Base-by-base conservation (phyloP, 2,329 filamentous ascomycete species). In the Blumeriella jaapii region DNA sequence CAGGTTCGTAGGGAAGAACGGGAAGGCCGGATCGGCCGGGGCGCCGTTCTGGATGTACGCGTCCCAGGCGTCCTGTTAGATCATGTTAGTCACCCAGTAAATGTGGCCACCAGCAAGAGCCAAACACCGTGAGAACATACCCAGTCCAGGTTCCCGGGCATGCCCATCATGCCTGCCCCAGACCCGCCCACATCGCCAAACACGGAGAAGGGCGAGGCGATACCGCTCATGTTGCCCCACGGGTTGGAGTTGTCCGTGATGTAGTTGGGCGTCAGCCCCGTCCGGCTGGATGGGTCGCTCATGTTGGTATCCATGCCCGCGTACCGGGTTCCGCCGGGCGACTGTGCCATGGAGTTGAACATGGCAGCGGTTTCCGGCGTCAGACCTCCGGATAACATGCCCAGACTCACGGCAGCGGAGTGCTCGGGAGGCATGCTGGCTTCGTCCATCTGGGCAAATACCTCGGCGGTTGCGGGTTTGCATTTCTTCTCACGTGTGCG, bases 331-430 rank as follows among this genome's bases (percentile, higher is more conserved):
- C 40, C 42, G 7, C 46, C 44, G 9, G 42, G 52, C 47, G 58
- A 54, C 17, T 58, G 58, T 10, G 54, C 55, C 42, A 57, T 40
- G 45, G 52, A 29, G 47, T 55, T 54, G 32, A 57, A 58, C 29
- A 56, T 45, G 5, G 51, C 48, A 9, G 53, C 48, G 9, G 55
- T 49, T 31, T 63, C 65, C 1, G 72, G 67, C 10, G 68, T 64
- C 14, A 67, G 63, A 4, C 76, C 76, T 23, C 69, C 71, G 35
- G 74, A 78, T 16, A 82, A 61, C 59, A 82, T 69, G 2, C 75
- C 77, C n/a, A 81, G 54, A 0, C 76, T 80, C 74, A 82, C 80
- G 0, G 77, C 77, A 7, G 77, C 77, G 13, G 66, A 68, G 38
- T 74, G 69, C 59, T 81, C 67, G 44, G 75, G 69, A 31, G 76